Evolutionary conservation across 345 rosid genomes (phyloP).

Genomic region (Bruguiera parviflora): DNA sequence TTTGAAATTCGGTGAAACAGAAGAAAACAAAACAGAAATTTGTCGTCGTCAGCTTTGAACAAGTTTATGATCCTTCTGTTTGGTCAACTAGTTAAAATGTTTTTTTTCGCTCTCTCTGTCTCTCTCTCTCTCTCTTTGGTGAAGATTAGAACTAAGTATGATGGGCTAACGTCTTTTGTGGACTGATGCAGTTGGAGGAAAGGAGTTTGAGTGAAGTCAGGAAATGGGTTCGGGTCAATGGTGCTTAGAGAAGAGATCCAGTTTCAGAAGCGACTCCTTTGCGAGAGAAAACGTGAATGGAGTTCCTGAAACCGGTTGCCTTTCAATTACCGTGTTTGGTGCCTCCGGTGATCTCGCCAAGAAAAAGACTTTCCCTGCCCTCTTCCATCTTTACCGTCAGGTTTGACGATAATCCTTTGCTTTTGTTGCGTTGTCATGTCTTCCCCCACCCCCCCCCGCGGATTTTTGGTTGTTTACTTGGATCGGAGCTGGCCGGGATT

Average conservation of each 20-base stretch:
- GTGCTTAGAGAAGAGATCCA: slow-evolving; percentile 61
- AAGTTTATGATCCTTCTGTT: too few species aligned
- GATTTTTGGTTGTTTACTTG: neutral
- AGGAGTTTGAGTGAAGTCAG: neutral
- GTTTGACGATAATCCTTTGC: slow-evolving; percentile 26
- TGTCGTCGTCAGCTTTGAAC: too few species aligned
- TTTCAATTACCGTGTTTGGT: slow-evolving; percentile 82
- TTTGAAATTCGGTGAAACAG: too few species aligned
- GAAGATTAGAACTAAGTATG: too few species aligned
- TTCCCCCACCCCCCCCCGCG: neutral
- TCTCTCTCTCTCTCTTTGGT: too few species aligned
- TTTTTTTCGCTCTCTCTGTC: too few species aligned
- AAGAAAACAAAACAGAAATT: too few species aligned
- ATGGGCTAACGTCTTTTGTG: too few species aligned
- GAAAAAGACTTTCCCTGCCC: slow-evolving; percentile 97
- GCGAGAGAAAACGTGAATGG: slow-evolving; percentile 32
- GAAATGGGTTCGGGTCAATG: slow-evolving; percentile 59
- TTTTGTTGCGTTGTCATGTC: neutral
- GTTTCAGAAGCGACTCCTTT: slow-evolving; percentile 46
- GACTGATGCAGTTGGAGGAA: neutral
- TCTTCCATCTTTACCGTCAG: slow-evolving; percentile 81
- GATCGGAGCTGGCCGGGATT: neutral
- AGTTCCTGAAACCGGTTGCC: slow-evolving; percentile 70
- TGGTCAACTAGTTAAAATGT: too few species aligned
- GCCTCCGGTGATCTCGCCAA: slow-evolving; percentile 99